Evolutionary conservation across 1,139 yeast species (phyloP), one percentile per base, ranked within the genome.

Genomic region (Yamadazyma mexicana): DNA sequence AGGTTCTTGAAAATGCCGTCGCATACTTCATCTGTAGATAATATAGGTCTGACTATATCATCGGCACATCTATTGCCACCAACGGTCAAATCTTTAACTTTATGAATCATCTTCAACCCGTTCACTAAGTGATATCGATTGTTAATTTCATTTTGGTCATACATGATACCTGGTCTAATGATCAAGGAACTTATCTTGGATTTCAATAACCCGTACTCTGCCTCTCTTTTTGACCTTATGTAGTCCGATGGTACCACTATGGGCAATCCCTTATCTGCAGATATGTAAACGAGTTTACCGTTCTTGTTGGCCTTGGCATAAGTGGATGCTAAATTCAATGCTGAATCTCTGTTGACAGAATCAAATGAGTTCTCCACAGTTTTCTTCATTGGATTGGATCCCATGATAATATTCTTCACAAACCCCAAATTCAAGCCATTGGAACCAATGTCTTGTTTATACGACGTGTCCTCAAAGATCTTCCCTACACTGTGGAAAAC

Each of bases 401-500:
- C 75, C 43, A 61, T 57, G 14, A 66, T 38, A 4, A 47, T 5
- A 12, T 27, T 37, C 23, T 39, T 46, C 1, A 49, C 23, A 12
- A 35, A 29, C 25, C 35, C 38, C n/a, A 43, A 17, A 5, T 34
- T 24, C 12, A 37, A 16, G 5, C 33, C 35, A n/a, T 28, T 69
- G 23, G 78, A 65, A 39, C 76, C 75, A 47, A 79, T 63, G 11
- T 69, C 51, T 37, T 69, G 62, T 59, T 89, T 89, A 60, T 89
- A 89, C 26, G 74, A 63, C 40, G 67, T 77, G 47, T 83, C 75
- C 50, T 86, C 92, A 35, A 87, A 65, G 10, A 88, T 62, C 12
- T 85, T 70, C 0, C 97, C 97, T 44, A 89, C 69, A 0, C 92
- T 75, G 56, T 88, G 96, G n/a, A 89, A 91, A 2, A 88, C 92